Conservation (phyloP, 495 filamentous ascomycete genomes). For the Aspergillus carlsbadensis region DNA sequence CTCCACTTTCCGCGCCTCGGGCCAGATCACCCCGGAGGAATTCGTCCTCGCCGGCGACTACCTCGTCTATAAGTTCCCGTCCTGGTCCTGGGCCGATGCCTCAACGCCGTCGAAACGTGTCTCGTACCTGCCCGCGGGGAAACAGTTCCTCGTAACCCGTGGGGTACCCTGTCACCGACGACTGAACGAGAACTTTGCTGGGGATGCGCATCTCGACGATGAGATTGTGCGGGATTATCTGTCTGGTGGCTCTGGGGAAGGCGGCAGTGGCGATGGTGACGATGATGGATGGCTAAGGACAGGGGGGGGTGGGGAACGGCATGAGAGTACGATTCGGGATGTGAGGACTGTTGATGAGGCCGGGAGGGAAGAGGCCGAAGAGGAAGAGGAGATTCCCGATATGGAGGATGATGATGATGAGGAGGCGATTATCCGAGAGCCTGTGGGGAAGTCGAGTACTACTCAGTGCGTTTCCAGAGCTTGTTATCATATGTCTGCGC, state of each 20-base stretch:
- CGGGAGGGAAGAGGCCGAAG: slow-evolving; percentile 71
- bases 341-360: slow-evolving; percentile 85
- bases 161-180: slow-evolving; percentile 90
- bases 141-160: slow-evolving; percentile 94
- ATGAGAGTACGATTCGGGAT: slow-evolving; percentile 72
- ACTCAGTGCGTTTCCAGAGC: slow-evolving; percentile 61
- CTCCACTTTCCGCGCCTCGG: slow-evolving; percentile 89
- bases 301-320: slow-evolving; percentile 54
- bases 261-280: slow-evolving; percentile 69
- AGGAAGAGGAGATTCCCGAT: slow-evolving; percentile 89
- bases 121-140: slow-evolving; percentile 77
- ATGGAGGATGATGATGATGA: slow-evolving; percentile 99
- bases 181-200: slow-evolving; percentile 90
- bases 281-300: slow-evolving; percentile 93
- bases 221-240: slow-evolving; percentile 78
- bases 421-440: slow-evolving; percentile 91
- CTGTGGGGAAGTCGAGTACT: slow-evolving; percentile 52
- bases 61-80: slow-evolving; percentile 98
- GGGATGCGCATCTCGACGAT: slow-evolving; percentile 81
- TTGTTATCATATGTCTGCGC: not conserved
- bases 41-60: slow-evolving; percentile 96
- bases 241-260: slow-evolving; percentile 52
- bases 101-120: slow-evolving; percentile 74
- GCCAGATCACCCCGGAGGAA: slow-evolving; percentile 96
- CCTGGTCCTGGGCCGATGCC: slow-evolving; percentile 96